phyloP scores from a whole-genome alignment of 495 filamentous ascomycete species.

The Daldinia loculata region DNA sequence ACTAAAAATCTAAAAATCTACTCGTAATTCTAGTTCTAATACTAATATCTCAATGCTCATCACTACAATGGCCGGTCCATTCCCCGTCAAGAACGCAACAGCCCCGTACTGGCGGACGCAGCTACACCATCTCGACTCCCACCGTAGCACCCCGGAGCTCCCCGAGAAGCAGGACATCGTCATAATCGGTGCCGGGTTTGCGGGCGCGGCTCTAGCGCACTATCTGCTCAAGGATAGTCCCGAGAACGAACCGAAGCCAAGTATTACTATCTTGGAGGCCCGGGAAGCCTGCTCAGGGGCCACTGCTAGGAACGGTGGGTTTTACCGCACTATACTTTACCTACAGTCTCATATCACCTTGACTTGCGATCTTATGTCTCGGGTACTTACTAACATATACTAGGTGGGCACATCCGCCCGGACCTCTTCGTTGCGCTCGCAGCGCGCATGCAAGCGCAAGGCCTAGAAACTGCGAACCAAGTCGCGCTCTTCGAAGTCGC shows the following conservation, averaged over 20 bases:
- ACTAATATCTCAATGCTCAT: background rate
- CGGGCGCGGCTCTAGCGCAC: slow-evolving; percentile 44
- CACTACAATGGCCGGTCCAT: slow-evolving; percentile 29
- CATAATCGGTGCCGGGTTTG: slow-evolving; percentile 51
- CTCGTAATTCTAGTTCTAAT: slow-evolving; percentile 22
- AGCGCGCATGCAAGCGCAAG: slow-evolving; percentile 47
- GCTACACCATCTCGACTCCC: slow-evolving; percentile 48
- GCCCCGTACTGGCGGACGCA: slow-evolving; percentile 52
- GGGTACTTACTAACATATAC: slow-evolving; percentile 51
- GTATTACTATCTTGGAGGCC: slow-evolving; percentile 73
- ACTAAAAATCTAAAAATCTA: background rate
- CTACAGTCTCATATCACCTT: slow-evolving; percentile 54
- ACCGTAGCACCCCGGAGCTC: slow-evolving; percentile 48
- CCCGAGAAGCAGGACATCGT: slow-evolving; percentile 48
- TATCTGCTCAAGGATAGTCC: slow-evolving; percentile 42
- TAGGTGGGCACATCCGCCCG: slow-evolving; percentile 61
- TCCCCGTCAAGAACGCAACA: slow-evolving; percentile 47
- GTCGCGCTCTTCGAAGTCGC: slow-evolving; percentile 59
- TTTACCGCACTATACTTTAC: slow-evolving; percentile 34
- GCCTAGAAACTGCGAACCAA: slow-evolving; percentile 54
- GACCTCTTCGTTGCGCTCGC: slow-evolving; percentile 59
- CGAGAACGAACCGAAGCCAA: slow-evolving; percentile 31
- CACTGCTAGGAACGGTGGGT: slow-evolving; percentile 65
- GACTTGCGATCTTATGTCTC: slow-evolving; percentile 48
- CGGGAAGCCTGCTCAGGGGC: slow-evolving; percentile 77